Evolutionary conservation across 1,284 basidiomycete species (phyloP), one percentile per base, ranked within the genome.

Genomic region (Naganishia sp.): DNA sequence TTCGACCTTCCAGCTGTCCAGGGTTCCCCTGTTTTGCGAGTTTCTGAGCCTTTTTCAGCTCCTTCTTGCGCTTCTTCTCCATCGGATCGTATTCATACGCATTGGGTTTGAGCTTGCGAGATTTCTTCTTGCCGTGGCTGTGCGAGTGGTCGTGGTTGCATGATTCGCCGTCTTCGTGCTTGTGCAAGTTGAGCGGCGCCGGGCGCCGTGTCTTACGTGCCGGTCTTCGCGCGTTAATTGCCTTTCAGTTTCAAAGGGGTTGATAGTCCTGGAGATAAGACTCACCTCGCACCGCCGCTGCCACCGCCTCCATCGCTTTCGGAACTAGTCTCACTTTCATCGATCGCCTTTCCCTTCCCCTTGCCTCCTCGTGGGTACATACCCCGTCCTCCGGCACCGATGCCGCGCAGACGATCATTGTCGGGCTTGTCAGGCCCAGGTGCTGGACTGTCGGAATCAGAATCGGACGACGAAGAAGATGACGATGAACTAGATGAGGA

Each of bases 401-500:
- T 61, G 18, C 57, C 57, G 25, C 57, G 39, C 49, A 39, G 50
- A 6, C 50, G 50, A 42, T 53, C 52, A 63, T 63, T 43, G 47
- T 57, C 32, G 62, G 65, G 6, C n/a, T 63, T 28, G 42, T 58
- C 32, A 61, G 65, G 3, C 31, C 53, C 43, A 54, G 47, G 15
- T 54, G 46, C 45, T 32, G 61, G 50, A n/a, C 51, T 25, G 25
- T 73, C 71, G 28, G 65, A 67, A 47, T 72, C 72, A 0, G 74
- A 73, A 17, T 72, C 71, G 5, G 74, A 76, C 4, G 73, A 75
- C 23, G 75, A 78, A 1, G 73, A 74, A 42, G 67, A 68, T 49
- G 74, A 76, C 3, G 73, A 75, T 25, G 67, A 68, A 39, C 76
- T 75, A 25, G 77, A 79, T 0, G 77, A 80, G 0, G 79, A 80